Base-by-base conservation (phyloP, 1,139 yeast genomes). In the Yamadazyma siamensis region DNA sequence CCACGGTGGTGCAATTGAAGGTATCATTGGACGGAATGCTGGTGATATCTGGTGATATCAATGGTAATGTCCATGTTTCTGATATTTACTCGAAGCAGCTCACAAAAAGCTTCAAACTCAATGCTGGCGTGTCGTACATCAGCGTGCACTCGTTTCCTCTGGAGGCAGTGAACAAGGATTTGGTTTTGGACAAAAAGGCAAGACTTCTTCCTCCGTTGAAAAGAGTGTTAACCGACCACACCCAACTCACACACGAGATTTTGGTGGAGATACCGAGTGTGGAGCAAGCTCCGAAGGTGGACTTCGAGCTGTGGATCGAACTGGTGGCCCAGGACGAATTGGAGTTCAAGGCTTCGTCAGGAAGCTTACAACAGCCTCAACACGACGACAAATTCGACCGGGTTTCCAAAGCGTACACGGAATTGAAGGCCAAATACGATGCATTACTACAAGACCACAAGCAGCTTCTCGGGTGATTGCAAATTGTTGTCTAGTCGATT, bases 11-110 rank as follows among this genome's bases (percentile, higher is more conserved):
- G 0, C 61, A 75, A 19, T 41, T 88, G 32, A 62, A 62, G 2
- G 55, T 86, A 3, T 79, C 89, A 1, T 63, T 83, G 48, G 97
- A 91, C 50, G 96, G 94, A 3, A 77, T 89, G 14, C 55, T 64
- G 26, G 49, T 91, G 7, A 61, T 84, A 2, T 76, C 89, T 7
- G 97, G 96, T 14, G 95, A 86, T 50, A 57, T 68, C 0, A 51
- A 52, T 13, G 97, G 97, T 2, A 66, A 75, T 22, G 76, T 86
- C 1, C 71, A 73, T 31, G 71, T 81, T 0, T 71, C 84, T 47
- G 96, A 89, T 52, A 66, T 83, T 6, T 75, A 77, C 5, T 81
- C 96, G 2, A 76, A 77, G 47, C 97, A 91, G 59, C 79, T 84
- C 13, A 63, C 80, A 15, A 78, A 80, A 47, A 73, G 78, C 15